Percentiles rank a stretch among this genome's conserved stretches.
These are phyloP conservation scores for Liriodendron chinense DNA, from an alignment of 164 flowering plant genomes.

Conservation along the genomic window DNA sequence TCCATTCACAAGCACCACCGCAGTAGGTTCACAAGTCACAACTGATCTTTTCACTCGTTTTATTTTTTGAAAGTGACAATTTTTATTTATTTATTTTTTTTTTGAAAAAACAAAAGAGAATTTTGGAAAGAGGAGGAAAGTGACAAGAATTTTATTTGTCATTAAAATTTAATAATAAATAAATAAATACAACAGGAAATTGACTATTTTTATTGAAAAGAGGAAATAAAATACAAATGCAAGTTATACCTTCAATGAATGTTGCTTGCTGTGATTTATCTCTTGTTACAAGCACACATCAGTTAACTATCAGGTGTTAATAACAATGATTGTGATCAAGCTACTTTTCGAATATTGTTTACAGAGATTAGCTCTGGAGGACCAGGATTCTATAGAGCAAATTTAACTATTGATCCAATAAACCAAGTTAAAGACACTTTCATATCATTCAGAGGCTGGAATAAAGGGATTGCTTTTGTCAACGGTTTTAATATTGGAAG, in stretches of 20 bases:
- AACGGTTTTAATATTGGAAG: constrained; percentile 82
- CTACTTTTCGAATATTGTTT: constrained; percentile 7
- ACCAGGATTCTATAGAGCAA: constrained; percentile 65
- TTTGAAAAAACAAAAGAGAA: neutral
- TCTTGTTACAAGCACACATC: neutral
- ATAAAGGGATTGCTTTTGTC: constrained; percentile 80
- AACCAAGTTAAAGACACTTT: constrained; percentile 60
- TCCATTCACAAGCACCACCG: neutral
- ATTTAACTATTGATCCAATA: constrained; percentile 33
- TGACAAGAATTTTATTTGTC: neutral
- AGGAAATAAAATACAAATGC: no score
- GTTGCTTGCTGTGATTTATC: neutral
- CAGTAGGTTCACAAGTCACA: no score
- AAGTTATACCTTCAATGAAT: neutral
- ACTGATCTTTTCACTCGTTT: no score
- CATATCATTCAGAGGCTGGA: constrained; percentile 78
- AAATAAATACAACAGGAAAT: no score
- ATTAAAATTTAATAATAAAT: no score
- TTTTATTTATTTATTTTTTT: no score
- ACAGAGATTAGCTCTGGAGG: constrained; percentile 30
- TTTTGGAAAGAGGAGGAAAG: neutral
- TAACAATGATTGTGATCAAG: constrained; percentile 2
- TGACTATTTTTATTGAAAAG: no score
- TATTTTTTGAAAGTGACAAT: neutral
- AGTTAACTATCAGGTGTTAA: neutral